Conservation (phyloP, 257 asterid species). For the Penstemon davidsonii region DNA sequence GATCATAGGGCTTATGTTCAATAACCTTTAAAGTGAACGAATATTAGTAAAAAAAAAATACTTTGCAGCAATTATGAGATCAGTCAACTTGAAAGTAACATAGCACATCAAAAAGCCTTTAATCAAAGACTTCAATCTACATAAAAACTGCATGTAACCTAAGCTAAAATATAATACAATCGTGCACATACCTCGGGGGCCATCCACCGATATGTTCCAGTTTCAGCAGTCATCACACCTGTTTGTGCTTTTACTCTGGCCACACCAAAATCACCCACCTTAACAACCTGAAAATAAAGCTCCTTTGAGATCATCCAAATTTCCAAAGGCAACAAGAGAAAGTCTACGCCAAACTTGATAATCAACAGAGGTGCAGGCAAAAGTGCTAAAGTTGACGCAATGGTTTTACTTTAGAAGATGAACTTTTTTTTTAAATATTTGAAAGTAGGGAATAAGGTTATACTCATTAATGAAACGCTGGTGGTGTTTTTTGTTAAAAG, state of each 20-base stretch:
- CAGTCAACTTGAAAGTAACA: background rate
- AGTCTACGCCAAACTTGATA: too few species aligned
- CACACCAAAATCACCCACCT: conserved; percentile 99
- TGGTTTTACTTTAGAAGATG: background rate
- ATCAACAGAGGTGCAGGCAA: too few species aligned
- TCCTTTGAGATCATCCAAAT: conserved; percentile 25
- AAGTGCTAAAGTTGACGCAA: too few species aligned
- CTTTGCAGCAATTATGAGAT: conserved; percentile 16
- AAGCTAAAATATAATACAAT: too few species aligned
- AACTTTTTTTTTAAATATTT: background rate
- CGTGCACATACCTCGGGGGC: conserved; percentile 83
- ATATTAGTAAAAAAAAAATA: background rate
- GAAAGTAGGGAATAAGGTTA: too few species aligned
- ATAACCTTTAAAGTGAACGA: conserved; percentile 66
- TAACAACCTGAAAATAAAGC: conserved; percentile 64
- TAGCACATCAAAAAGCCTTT: background rate
- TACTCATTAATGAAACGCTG: too few species aligned
- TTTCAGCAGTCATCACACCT: conserved; percentile 99
- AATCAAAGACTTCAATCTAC: background rate
- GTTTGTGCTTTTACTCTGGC: conserved; percentile 96
- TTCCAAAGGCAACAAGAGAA: background rate
- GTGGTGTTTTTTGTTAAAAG: too few species aligned
- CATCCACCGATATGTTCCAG: conserved; percentile 99
- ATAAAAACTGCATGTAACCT: conserved; percentile 3
- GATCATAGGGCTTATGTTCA: conserved; percentile 93